Conservation (phyloP, 768 basidiomycete genomes). For the Pulveroboletus sp. region DNA sequence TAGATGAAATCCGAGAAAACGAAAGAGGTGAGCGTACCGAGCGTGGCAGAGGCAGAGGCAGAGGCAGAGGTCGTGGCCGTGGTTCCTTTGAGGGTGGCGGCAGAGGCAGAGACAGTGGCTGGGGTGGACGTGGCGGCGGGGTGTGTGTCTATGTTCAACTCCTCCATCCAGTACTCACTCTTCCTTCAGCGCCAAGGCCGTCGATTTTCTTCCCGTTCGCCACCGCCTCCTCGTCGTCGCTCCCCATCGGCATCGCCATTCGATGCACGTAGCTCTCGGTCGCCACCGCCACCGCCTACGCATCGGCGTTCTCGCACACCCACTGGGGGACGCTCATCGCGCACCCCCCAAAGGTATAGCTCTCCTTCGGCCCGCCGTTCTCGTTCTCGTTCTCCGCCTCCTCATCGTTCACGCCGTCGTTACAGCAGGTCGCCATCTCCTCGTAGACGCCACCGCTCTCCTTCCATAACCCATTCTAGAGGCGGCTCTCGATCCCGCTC, state of each 20-base stretch:
- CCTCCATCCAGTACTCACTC: slow-evolving; percentile 5
- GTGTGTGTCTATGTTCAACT: slow-evolving; percentile 13
- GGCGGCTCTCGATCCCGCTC: slow-evolving; percentile 41
- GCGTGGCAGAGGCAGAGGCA: slow-evolving; percentile 54
- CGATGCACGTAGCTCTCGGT: slow-evolving; percentile 40
- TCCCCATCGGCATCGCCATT: slow-evolving; percentile 35
- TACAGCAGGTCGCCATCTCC: slow-evolving; percentile 26
- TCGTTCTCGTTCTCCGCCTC: slow-evolving; percentile 32
- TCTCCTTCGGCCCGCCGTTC: slow-evolving; percentile 40
- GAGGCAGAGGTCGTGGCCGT: slow-evolving; percentile 55
- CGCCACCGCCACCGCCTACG: slow-evolving; percentile 32
- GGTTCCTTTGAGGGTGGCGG: slow-evolving; percentile 50
- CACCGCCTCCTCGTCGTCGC: slow-evolving; percentile 49
- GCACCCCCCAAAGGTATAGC: slow-evolving; percentile 24
- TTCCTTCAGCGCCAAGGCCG: slow-evolving; percentile 42
- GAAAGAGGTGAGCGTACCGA: slow-evolving; percentile 48
- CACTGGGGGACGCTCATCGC: slow-evolving; percentile 34
- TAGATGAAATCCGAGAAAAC: slow-evolving; percentile 68
- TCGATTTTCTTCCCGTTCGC: slow-evolving; percentile 43
- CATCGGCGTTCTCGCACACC: slow-evolving; percentile 40
- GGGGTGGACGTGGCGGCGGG: slow-evolving; percentile 67
- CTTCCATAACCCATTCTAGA: slow-evolving; percentile 32
- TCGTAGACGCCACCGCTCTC: slow-evolving; percentile 30
- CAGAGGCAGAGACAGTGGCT: slow-evolving; percentile 55
- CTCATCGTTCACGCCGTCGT: slow-evolving; percentile 24